These are phyloP conservation scores for Suillus placidus DNA, from an alignment of 768 basidiomycete genomes.

Conservation along the genomic window DNA sequence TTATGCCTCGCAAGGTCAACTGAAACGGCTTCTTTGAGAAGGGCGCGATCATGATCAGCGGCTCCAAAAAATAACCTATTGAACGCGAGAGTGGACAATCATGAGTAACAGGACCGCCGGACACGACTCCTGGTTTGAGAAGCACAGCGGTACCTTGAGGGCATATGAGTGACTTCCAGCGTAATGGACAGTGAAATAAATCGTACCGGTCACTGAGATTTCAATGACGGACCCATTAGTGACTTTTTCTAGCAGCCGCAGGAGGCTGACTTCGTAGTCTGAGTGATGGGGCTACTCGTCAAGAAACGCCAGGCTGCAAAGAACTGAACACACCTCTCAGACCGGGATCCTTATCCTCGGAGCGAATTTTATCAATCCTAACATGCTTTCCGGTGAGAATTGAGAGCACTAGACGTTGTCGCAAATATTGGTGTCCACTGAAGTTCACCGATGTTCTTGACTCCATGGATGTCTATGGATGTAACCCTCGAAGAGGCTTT, in stretches of 20 bases:
- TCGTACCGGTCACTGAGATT: conserved; percentile 90
- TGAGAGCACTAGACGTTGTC: conserved; percentile 86
- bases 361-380: conserved; percentile 83
- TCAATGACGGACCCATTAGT: conserved; percentile 96
- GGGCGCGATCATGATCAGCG: conserved; percentile 85
- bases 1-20: conserved; percentile 85
- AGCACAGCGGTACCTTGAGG: conserved; percentile 83
- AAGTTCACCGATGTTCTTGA: conserved; percentile 52
- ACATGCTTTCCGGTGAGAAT: conserved; percentile 86
- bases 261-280: conserved; percentile 93
- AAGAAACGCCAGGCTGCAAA: conserved; percentile 4
- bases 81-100: conserved; percentile 89
- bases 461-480: conserved; percentile 52
- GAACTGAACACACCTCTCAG: conserved; percentile 63
- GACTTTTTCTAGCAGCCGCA: conserved; percentile 85
- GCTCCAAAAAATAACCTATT: conserved; percentile 94
- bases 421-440: conserved; percentile 80
- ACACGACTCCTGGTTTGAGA: conserved; percentile 89
- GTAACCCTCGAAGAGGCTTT: conserved; percentile 5
- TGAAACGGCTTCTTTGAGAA: conserved; percentile 89
- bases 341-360: conserved; percentile 94
- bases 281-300: conserved; percentile 8
- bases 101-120: conserved; percentile 79
- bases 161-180: conserved; percentile 1
- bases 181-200: background rate